Evolutionary conservation across 2,329 filamentous ascomycete species (phyloP), one percentile per base, ranked within the genome.

Genomic region (Thelonectria blattea): DNA sequence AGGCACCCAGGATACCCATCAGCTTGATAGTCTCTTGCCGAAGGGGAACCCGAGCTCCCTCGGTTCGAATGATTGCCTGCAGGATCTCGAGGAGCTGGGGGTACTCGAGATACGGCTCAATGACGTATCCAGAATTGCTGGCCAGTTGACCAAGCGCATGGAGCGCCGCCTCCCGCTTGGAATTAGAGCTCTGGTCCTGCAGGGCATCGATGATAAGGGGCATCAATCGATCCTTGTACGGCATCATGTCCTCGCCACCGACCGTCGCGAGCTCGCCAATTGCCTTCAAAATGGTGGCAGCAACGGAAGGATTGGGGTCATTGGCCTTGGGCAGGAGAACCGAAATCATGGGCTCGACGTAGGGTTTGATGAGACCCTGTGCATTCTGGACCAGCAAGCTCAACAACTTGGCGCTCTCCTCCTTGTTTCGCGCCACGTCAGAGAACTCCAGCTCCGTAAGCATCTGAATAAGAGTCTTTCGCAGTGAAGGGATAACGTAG

Each of bases 61-160:
- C 96, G 6, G 91, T 92, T 69, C 96, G 92, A 68, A 98, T 95
- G 67, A 99, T 97, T 67, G 91, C 92, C 73, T 97, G 94, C 11
- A 99, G 80, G 27, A 98, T 91, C 62, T 95, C 93, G 50, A 99
- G 87, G 9, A 99, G 85, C 72, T 97, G 90, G 0, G 96, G 95
- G 69, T 98, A 97, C 62, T 99, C 93, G 49, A 94, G 83, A 71
- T 99, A 99, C 0, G 96, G 96, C 57, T 93, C 88, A 61, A 99
- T 98, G 53, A 99, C 96, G 78, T 99, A 99, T 68, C 96, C 95
- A 12, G 93, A 95, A 76, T 97, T 98, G 72, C 93, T 96, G 6
- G 95, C 93, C 56, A 99, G 81, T 73, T 98, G 93, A 18, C 94
- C 94, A 1, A 99, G 83, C 0, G 95, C 95, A 66, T 91, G 91